Percentiles rank a stretch among this genome's conserved stretches.
phyloP scores from a whole-genome alignment of 2,329 filamentous ascomycete genomes.

The Ceratocystis albifundus region DNA sequence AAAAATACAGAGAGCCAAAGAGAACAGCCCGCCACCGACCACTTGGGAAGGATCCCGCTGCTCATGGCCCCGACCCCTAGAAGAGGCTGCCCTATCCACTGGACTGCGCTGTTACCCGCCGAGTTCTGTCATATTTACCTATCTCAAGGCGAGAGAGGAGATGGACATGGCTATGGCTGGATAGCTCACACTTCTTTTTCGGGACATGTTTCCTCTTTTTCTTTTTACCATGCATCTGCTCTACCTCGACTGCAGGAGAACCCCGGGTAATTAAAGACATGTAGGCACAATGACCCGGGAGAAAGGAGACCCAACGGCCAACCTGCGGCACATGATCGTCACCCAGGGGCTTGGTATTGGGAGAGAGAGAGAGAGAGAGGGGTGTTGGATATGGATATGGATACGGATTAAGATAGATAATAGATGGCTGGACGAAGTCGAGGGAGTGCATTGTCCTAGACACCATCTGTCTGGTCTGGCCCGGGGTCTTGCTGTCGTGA shows the following conservation, averaged over 20 bases:
- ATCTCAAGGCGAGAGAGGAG: not conserved
- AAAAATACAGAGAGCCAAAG: not conserved
- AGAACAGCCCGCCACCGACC: not conserved
- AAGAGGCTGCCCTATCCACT: too few relatives aligned
- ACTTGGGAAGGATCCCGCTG: slow-evolving; percentile 10
- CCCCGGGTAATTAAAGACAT: not conserved
- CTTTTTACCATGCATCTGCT: not conserved
- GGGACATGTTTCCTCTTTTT: not conserved
- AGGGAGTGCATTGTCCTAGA: not conserved
- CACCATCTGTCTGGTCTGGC: too few relatives aligned
- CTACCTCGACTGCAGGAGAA: not conserved
- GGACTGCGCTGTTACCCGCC: too few relatives aligned
- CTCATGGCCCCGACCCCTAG: not conserved
- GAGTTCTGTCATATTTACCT: too few relatives aligned
- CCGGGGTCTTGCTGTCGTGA: too few relatives aligned
- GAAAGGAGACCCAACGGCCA: not conserved
- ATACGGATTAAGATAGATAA: not conserved
- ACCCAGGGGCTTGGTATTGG: slow-evolving; percentile 1
- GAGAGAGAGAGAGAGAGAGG: not conserved
- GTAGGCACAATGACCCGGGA: not conserved
- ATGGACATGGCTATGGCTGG: not conserved
- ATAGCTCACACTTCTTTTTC: not conserved
- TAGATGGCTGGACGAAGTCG: not conserved
- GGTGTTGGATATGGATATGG: too few relatives aligned
- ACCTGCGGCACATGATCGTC: slow-evolving; percentile 9